Base-by-base conservation (phyloP, 371 early-diverging fungal genomes). In the Umbelopsis sp. region DNA sequence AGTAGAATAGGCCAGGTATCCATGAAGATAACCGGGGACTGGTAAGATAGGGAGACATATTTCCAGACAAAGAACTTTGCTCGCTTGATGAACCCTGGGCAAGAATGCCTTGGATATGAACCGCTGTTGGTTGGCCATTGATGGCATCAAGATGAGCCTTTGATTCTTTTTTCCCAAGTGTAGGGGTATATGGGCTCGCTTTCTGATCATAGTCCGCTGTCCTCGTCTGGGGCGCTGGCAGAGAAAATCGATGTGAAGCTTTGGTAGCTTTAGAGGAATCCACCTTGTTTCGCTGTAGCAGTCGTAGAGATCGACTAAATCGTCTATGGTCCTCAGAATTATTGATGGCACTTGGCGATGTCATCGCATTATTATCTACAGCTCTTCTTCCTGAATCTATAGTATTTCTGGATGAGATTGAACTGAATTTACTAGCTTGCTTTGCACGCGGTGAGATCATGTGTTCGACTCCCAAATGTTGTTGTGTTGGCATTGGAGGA, bases 401-500 rank as follows among this genome's bases (percentile, higher is more conserved):
- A 8, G 35, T 32, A 29, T 11, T 57, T 51, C 22, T 51, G 9
- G 52, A 51, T 16, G 48, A 48, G 48, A 6, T 16, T 7, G 20
- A 12, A 48, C n/a, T 48, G 35, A 57, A 57, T 18, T 63, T 75
- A 18, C 67, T 75, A 5, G 65, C 65, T 37, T 69, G 71, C 6
- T 66, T 62, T 57, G 50, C 22, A 12, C 74, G 69, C 1, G 76
- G 76, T 25, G 76, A 76, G 25, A 76, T 20, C 74, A 76, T 76
- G 29, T 76, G 76, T 20, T 67, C 74, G 2, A 76, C 67, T 25
- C 70, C 66, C 63, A 68, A 71, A 62, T 76, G 76, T 24, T 74
- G 69, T 44, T 67, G 48, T 35, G 50, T 41, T 1, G 73, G 70
- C 37, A 67, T 70, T 64, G 51, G 45, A 37, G 50, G 51, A 46